Percentiles rank a stretch among this genome's conserved stretches.
phyloP scores from a whole-genome alignment of 2,329 filamentous ascomycete genomes.

The Penicillium sp. region DNA sequence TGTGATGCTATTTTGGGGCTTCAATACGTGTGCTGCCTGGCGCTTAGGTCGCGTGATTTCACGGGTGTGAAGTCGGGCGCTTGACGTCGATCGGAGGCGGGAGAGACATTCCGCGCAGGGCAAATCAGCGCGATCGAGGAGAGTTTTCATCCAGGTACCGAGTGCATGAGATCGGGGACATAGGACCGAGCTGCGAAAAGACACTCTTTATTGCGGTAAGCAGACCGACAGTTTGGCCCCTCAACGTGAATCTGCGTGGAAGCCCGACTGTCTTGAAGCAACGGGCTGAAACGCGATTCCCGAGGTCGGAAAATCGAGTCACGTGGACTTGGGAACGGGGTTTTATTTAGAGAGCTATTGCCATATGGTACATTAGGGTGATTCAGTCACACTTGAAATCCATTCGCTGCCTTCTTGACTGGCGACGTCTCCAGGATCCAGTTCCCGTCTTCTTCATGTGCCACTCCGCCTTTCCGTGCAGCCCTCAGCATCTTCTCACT shows the following conservation, averaged over 20 bases:
- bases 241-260: slow-evolving; percentile 32
- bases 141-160: slow-evolving; percentile 9
- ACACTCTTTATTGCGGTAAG: slow-evolving; percentile 16
- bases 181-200: slow-evolving; percentile 1
- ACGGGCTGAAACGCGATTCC: slow-evolving; percentile 6
- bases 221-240: slow-evolving; percentile 11
- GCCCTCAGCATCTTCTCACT: slow-evolving; percentile 39
- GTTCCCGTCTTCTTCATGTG: slow-evolving; percentile 42
- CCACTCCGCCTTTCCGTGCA: slow-evolving; percentile 41
- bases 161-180: slow-evolving; percentile 1
- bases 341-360: slow-evolving; percentile 6
- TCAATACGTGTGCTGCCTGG: slow-evolving; percentile 26
- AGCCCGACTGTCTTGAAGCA: slow-evolving; percentile 19
- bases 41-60: slow-evolving; percentile 31
- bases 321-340: slow-evolving; percentile 1
- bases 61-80: slow-evolving; percentile 25
- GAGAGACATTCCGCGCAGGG: background rate
- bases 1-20: slow-evolving; percentile 21
- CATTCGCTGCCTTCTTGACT: slow-evolving; percentile 32
- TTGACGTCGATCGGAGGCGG: slow-evolving; percentile 27
- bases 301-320: background rate
- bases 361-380: background rate
- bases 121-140: background rate
- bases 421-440: slow-evolving; percentile 39
- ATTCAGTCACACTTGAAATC: slow-evolving; percentile 16